Base-by-base conservation (phyloP, 1,284 basidiomycete genomes). In the Melampsora larici-populina region DNA sequence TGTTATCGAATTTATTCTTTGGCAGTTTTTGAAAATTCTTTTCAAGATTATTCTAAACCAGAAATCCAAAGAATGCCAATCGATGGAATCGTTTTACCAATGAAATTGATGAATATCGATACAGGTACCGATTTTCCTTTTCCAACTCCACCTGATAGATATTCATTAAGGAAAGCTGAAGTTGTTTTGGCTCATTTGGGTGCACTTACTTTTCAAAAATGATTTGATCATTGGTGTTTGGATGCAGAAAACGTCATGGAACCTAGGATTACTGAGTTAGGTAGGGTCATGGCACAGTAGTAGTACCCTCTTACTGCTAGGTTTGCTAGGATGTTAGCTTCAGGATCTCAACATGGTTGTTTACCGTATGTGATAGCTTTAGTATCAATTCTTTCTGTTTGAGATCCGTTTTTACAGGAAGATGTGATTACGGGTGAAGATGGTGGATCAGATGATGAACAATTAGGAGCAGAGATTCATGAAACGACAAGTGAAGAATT, bases 81-180 rank as follows among this genome's bases (percentile, higher is more conserved):
- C 81, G 97, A 99, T 82, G 95, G 95, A 0, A 90, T 99, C 31
- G 93, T 99, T 15, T 87, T 99, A 48, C 94, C 97, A 85, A 99
- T 99, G 97, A 99, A 99, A 87, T 91, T 90, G 83, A 98, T 99
- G 95, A 94, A 97, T 83, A 95, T 99, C 79, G 95, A 98, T 82
- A 88, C 93, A 0, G 94, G 99, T 29, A 88, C 92, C 81, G 97
- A 98, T 85, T 99, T 99, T 84, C 97, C 97, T 11, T 99, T 99
- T 86, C 97, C 97, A 0, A 98, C 97, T 0, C 91, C 96, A 11
- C 97, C 97, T 0, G 92, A 98, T 83, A 88, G 91, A n/a, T 81
- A 84, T 4, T 88, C 89, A 13, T 86, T 99, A 36, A 87, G 86
- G 74, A 90, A 91, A 81, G 94, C 97, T 0, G 96, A 99, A 84